Base-by-base conservation (phyloP, 306 rosid genomes). In the Boehmeria nivea region DNA sequence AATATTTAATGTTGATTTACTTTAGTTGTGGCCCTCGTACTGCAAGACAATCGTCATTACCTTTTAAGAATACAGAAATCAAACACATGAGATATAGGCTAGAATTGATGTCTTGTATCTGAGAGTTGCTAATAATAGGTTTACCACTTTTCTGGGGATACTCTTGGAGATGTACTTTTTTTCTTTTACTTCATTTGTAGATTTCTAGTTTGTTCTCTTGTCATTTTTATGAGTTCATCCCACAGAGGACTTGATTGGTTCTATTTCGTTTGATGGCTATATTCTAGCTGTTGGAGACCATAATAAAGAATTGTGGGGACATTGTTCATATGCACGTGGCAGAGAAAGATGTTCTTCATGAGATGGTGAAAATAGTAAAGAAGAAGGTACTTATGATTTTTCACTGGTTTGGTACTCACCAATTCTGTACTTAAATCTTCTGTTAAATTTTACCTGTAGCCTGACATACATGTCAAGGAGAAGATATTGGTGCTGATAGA, bases 241-340 rank as follows among this genome's bases (percentile, higher is more conserved):
- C 65, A 37, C 60, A 69, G 59, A 65, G 66, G 51, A 58, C 63
- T 65, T 58, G 72, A 53, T 75, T 73, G 50, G 57, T 81, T 75
- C 72, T 75, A 28, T 36, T 72, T 77, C 75, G 59, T 57, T 56
- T 75, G 59, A 20, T 67, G 8, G 15, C 69, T 74, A 54, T 72
- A 64, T 77, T 70, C 64, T 78, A 93, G 99, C 86, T 93, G 24
- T 67, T 93, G 84, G 99, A 93, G 84, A 88, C 99, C 8, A 67
- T 88, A 34, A 63, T 85, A 57, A 93, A 93, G 84, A 93, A 93
- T 64, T 93, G 99, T 63, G 96, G 99, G 68, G 99, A 93, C 71
- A 81, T 83, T 70, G 88, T 88, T 58, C 99, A 85, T 78, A 88
- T 93, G 95, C 95, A 93, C 73, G 96, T 93, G 49, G 99, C 99